Base-by-base conservation (phyloP, 2,329 filamentous ascomycete genomes). In the Lachnellula suecica region DNA sequence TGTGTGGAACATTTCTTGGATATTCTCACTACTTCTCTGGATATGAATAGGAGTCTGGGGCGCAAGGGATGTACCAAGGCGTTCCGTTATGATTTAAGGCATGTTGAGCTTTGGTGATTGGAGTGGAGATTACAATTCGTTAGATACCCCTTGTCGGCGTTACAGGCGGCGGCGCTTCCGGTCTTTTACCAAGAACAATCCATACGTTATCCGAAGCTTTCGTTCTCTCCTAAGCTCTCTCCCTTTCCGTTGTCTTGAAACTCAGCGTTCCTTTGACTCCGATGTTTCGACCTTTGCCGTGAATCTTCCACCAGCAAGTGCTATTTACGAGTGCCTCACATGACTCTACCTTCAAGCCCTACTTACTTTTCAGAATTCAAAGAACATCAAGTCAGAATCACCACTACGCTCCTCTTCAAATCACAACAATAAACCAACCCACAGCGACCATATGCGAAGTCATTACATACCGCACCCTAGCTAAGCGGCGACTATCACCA, bases 141-240 rank as follows among this genome's bases (percentile, higher is more conserved):
- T 23, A 24, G 40, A 43, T 43, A 43, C 40, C 40, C 40, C 22
- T 40, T 22, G 40, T 43, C 13, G 40, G 40, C 40, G 40, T 43
- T 43, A n/a, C 24, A 13, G 40, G 22, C 22, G 11, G 20, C 20
- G 23, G 40, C 40, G 7, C 40, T 15, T 43, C 10, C 13, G 17
- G 11, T 24, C 22, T 23, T 43, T 17, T 37, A 37, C n/a, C 17
- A 9, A 23, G 7, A 15, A 43, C 15, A n/a, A 40, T 22, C 17
- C 17, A 19, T 40, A 40, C 20, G 31, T 8, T 35, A 17, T 35
- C 31, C 15, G 9, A 5, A 35, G 9, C 17, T 17, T 35, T 7
- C 15, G 17, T n/a, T 35, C 2, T 35, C 31, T 10, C 17, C 10
- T 23, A 6, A 15, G 13, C 11, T 40, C 37, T 19, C 19, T 13